phyloP scores from a whole-genome alignment of 1,139 yeast species.

The Candida freyschussii region DNA sequence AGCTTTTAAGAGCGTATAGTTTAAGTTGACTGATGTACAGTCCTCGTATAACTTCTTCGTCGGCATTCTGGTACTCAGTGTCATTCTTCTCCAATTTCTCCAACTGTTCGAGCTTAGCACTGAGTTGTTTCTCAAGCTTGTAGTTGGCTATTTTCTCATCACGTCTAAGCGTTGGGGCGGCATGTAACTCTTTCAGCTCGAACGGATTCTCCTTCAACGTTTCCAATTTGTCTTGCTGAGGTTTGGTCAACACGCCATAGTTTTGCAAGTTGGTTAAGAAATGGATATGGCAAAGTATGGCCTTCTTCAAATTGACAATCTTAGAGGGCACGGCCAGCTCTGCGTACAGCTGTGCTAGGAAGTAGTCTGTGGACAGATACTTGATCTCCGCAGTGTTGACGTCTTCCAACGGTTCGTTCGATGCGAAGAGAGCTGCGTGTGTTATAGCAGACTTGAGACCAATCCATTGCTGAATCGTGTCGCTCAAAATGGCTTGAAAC shows the following conservation, averaged over 20 bases:
- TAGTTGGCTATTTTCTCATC: slow-evolving; percentile 70
- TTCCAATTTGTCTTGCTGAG: slow-evolving; percentile 39
- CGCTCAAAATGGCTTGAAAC: slow-evolving; percentile 28
- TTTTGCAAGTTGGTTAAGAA: slow-evolving; percentile 40
- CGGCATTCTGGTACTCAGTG: slow-evolving; percentile 36
- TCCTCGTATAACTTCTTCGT: slow-evolving; percentile 58
- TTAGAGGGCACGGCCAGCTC: slow-evolving; percentile 27
- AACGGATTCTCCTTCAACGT: slow-evolving; percentile 35
- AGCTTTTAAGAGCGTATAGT: slow-evolving; percentile 47
- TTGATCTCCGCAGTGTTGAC: slow-evolving; percentile 51
- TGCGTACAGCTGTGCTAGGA: slow-evolving; percentile 35
- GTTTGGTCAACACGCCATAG: slow-evolving; percentile 38
- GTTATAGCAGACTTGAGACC: slow-evolving; percentile 30
- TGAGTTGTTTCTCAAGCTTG: slow-evolving; percentile 54
- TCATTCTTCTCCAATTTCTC: slow-evolving; percentile 30
- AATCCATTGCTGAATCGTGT: slow-evolving; percentile 26
- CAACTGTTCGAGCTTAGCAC: slow-evolving; percentile 36
- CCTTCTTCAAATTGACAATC: slow-evolving; percentile 36
- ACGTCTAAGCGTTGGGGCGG: slow-evolving; percentile 48
- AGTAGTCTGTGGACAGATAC: slow-evolving; percentile 47
- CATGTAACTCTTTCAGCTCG: slow-evolving; percentile 34
- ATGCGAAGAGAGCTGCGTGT: slow-evolving; percentile 47
- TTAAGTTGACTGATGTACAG: slow-evolving; percentile 52
- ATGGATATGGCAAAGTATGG: slow-evolving; percentile 40
- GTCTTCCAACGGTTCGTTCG: slow-evolving; percentile 56